phyloP scores from a whole-genome alignment of 2,329 filamentous ascomycete genomes.

The Chalara sp. region DNA sequence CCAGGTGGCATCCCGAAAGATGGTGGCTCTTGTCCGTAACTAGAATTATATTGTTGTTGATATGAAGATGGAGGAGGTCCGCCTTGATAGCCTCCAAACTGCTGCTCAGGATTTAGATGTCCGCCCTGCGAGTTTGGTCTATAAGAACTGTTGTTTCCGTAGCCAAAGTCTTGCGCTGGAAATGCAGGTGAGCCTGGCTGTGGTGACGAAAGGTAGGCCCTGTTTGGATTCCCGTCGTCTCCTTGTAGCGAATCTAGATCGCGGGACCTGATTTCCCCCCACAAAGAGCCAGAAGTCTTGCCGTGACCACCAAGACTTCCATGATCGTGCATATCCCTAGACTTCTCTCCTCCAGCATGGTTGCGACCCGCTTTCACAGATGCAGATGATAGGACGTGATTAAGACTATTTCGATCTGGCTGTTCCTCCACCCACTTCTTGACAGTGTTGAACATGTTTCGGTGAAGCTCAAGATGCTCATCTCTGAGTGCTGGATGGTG shows the following conservation, averaged over 20 bases:
- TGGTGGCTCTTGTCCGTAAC: conserved; percentile 6
- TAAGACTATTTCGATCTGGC: conserved; percentile 59
- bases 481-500: conserved; percentile 85
- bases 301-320: conserved; percentile 38
- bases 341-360: conserved; percentile 44
- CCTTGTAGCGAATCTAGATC: conserved; percentile 50
- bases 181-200: conserved; percentile 17
- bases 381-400: conserved; percentile 72
- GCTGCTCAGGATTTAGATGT: conserved; percentile 16
- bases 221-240: conserved; percentile 32
- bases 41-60: conserved; percentile 7
- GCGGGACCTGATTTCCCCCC: conserved; percentile 53
- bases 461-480: conserved; percentile 70
- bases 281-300: conserved; percentile 52
- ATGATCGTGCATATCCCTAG: conserved; percentile 23
- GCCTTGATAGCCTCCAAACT: conserved; percentile 13
- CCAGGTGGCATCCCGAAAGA: conserved; percentile 7
- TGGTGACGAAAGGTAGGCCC: conserved; percentile 12
- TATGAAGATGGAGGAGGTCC: conserved; percentile 11
- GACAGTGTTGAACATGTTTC: conserved; percentile 83
- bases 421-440: conserved; percentile 71
- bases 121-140: conserved; percentile 16
- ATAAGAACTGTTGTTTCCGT: conserved; percentile 13
- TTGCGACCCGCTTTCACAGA: conserved; percentile 81
- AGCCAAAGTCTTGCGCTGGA: conserved; percentile 17